Evolutionary conservation across 2,329 filamentous ascomycete species (phyloP).

Genomic region (Huntiella savannae): DNA sequence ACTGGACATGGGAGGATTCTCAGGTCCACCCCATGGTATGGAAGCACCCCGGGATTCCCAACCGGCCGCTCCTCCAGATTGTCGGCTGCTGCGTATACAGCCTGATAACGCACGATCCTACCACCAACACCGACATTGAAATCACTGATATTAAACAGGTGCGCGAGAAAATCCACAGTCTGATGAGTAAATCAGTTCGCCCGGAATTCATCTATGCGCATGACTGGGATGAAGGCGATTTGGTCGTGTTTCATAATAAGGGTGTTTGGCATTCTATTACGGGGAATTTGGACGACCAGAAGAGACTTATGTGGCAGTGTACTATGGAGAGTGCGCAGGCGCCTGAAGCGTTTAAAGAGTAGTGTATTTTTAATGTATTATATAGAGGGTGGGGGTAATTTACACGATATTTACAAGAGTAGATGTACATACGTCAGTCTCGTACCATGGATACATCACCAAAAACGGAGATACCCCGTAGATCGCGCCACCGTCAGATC

Average conservation of each 20-base stretch:
- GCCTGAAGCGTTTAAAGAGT: conserved; percentile 3
- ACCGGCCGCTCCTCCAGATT: conserved; percentile 7
- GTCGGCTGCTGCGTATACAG: conserved; percentile 10
- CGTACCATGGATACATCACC: no score
- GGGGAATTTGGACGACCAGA: conserved; percentile 13
- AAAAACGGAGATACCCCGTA: no score
- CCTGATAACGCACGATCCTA: conserved; percentile 7
- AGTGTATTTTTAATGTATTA: neutral
- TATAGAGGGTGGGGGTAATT: neutral
- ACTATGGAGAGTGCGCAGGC: conserved; percentile 14
- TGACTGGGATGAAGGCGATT: conserved; percentile 16
- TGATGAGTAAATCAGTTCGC: conserved; percentile 13
- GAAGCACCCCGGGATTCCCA: conserved; percentile 6
- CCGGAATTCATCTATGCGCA: conserved; percentile 18
- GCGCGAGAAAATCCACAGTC: conserved; percentile 4
- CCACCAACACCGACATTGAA: conserved; percentile 3
- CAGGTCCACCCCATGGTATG: conserved; percentile 11
- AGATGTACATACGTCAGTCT: no score
- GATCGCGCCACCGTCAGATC: no score
- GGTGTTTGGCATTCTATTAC: conserved; percentile 19
- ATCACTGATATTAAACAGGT: conserved; percentile 8
- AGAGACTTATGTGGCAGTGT: conserved; percentile 18
- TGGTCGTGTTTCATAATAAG: conserved; percentile 18
- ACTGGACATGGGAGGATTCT: conserved; percentile 9
- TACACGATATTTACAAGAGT: neutral